Conservation (phyloP, 768 basidiomycete genomes). For the Polyporus arcularius region DNA sequence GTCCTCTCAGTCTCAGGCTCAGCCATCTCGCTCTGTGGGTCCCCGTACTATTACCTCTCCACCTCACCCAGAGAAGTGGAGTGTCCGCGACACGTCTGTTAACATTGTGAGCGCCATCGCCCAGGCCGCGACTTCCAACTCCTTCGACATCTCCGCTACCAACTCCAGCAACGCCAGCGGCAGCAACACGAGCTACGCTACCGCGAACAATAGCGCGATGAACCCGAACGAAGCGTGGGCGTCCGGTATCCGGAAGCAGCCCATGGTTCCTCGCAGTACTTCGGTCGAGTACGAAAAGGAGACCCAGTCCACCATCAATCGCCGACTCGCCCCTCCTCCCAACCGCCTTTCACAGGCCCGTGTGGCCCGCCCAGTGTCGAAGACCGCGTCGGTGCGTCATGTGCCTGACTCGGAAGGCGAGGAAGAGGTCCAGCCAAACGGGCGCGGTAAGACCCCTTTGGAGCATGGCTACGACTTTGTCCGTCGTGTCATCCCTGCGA, state of each 20-base stretch:
- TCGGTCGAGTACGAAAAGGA: constrained; percentile 81
- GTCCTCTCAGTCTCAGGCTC: constrained; percentile 23
- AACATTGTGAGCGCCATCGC: constrained; percentile 82
- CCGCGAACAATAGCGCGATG: constrained; percentile 21
- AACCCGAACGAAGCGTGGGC: constrained; percentile 71
- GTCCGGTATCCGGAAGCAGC: constrained; percentile 51
- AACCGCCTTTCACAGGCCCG: constrained; percentile 38
- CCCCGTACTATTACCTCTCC: constrained; percentile 32
- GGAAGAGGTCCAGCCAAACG: constrained; percentile 33
- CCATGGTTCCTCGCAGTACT: constrained; percentile 65
- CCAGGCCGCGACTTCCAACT: constrained; percentile 55
- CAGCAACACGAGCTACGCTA: constrained; percentile 13
- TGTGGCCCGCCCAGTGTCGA: constrained; percentile 51
- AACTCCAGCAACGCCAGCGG: constrained; percentile 15
- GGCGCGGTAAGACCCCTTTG: constrained; percentile 70
- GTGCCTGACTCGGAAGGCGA: constrained; percentile 75
- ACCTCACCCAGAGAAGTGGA: constrained; percentile 68
- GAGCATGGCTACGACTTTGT: constrained; percentile 60
- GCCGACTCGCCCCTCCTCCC: constrained; percentile 67
- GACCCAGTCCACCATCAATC: constrained; percentile 51
- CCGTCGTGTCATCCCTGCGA: constrained; percentile 53
- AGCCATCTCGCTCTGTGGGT: constrained; percentile 26
- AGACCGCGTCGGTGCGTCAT: constrained; percentile 51
- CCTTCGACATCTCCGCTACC: constrained; percentile 21
- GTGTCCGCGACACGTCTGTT: constrained; percentile 81